These are phyloP conservation scores for Corymbia citriodora DNA, from an alignment of 441 rosid genomes.

Conservation along the genomic window DNA sequence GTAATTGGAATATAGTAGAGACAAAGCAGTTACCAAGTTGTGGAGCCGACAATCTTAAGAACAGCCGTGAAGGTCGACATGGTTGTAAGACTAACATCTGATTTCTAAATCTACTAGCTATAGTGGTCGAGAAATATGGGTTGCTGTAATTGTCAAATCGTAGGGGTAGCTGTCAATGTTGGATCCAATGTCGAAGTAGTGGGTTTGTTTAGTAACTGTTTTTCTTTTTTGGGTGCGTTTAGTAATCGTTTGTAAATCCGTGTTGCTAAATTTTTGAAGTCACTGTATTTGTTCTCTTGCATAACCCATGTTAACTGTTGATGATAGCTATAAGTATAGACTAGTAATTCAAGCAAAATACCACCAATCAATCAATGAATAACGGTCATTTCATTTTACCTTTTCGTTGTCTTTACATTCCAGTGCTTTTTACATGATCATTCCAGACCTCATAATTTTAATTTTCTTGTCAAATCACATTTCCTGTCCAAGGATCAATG, in stretches of 20 bases:
- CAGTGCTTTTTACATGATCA: neutral
- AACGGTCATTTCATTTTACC: neutral
- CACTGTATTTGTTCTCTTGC: neutral
- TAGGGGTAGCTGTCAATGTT: neutral
- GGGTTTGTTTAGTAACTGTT: neutral
- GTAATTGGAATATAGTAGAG: neutral
- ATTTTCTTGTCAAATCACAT: neutral
- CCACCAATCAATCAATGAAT: neutral
- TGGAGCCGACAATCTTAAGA: neutral
- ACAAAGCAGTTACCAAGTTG: neutral
- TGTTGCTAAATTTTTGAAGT: neutral
- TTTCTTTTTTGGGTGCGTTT: neutral
- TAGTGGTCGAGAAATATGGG: neutral
- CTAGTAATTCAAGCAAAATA: neutral
- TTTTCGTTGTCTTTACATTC: neutral
- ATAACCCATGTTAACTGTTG: rapidly evolving
- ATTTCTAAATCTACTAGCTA: neutral
- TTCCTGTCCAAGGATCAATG: neutral
- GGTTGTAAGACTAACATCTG: neutral
- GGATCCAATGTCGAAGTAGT: neutral
- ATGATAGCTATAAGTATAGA: neutral
- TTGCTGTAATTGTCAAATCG: neutral
- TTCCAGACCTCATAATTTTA: neutral
- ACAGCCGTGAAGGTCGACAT: neutral
- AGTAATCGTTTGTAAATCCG: neutral